phyloP scores from a whole-genome alignment of 345 rosid species.

The Gossypium stocksii region DNA sequence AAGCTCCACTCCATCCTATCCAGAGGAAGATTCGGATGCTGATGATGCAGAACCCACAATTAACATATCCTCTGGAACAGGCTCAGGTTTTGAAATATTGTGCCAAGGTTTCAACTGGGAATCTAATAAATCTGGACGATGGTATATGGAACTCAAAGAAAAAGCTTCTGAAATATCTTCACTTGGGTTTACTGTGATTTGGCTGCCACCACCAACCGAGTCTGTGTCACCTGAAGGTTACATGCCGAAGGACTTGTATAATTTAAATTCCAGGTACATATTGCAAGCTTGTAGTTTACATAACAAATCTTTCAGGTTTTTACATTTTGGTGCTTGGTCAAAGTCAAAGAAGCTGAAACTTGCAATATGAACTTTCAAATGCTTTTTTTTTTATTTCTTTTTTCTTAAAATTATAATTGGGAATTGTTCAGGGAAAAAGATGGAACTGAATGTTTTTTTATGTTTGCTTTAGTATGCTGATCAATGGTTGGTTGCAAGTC shows the following conservation, averaged over 20 bases:
- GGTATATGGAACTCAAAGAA: conserved; percentile 76
- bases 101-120: conserved; percentile 99
- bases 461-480: neutral
- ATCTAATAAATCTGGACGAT: conserved; percentile 81
- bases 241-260: conserved; percentile 91
- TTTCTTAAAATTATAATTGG: neutral
- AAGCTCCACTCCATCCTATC: conserved; percentile 57
- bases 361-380: neutral
- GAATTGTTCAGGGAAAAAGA: neutral
- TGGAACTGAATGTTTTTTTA: neutral
- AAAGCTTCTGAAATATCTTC: conserved; percentile 66
- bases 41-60: conserved; percentile 39
- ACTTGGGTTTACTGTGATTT: conserved; percentile 79
- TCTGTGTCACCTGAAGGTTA: conserved; percentile 99
- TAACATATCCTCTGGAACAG: conserved; percentile 67
- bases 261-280: conserved; percentile 79
- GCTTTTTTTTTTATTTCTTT: neutral
- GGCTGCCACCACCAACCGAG: conserved; percentile 98
- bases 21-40: conserved; percentile 44
- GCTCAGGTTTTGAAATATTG: conserved; percentile 78
- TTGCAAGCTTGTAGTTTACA: neutral
- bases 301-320: neutral
- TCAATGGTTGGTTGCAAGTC: neutral
- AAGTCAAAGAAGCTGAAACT: neutral
- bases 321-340: neutral